A percentile compares a stretch with the other conserved stretches of the same genome.
These are phyloP conservation scores for Quercus berberidifolia DNA, from an alignment of 306 rosid species.

Conservation along the genomic window DNA sequence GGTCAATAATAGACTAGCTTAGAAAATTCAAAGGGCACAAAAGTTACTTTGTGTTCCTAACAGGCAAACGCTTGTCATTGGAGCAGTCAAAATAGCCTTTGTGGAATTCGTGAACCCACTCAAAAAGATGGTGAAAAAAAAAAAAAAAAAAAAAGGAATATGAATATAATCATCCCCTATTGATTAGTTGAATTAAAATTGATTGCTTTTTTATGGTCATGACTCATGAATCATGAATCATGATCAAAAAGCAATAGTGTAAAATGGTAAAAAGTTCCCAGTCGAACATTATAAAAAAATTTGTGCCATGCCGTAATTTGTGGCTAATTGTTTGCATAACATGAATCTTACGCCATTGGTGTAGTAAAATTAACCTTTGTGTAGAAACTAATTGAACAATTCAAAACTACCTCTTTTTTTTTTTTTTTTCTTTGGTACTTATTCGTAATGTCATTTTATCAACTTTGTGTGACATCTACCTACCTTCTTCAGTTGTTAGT, in stretches of 20 bases:
- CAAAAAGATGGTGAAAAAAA: not conserved
- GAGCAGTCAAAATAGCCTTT: not conserved
- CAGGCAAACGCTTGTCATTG: not conserved
- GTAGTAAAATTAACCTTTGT: not conserved
- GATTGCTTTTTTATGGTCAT: not conserved
- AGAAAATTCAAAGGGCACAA: constrained; percentile 23
- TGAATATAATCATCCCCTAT: not conserved
- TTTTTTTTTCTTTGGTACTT: not conserved
- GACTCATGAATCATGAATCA: not conserved
- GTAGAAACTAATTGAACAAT: not conserved
- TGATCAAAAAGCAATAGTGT: not conserved
- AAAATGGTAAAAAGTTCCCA: not conserved
- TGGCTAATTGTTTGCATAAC: not conserved
- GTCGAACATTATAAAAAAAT: not conserved
- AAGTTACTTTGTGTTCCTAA: constrained; percentile 7
- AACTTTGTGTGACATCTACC: constrained; percentile 4
- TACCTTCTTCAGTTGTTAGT: constrained; percentile 8
- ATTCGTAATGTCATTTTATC: not conserved
- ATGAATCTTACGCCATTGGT: not conserved
- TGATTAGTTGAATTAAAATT: not conserved
- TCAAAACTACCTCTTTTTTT: not conserved
- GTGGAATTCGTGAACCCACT: not conserved
- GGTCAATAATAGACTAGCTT: constrained; percentile 25
- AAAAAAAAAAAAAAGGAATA: not conserved
- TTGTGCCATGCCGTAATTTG: not conserved